Base-by-base conservation (phyloP, 1,284 basidiomycete species). In the Nidula niveotomentosa region DNA sequence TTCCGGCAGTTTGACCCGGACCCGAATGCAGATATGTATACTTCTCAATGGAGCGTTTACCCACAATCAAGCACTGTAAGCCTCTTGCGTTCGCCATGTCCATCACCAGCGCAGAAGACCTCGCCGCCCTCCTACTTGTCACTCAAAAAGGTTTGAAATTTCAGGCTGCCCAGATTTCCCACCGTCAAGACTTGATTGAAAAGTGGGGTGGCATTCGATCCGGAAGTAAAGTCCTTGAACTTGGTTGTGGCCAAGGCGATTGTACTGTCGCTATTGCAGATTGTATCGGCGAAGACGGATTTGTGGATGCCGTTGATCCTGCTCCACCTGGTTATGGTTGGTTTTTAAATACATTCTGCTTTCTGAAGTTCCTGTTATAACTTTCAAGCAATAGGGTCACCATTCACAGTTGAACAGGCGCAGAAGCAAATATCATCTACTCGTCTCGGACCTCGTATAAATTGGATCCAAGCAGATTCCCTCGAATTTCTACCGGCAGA, bases 241-340 rank as follows among this genome's bases (percentile, higher is more conserved):
- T 78, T 10, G 76, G 76, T 35, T 77, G 76, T 56, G 77, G 76
- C 1, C 76, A 77, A 52, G 77, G 77, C 9, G 76, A 78, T 54
- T 71, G 69, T 54, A 77, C 75, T 0, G 65, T 69, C n/a, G 72
- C 67, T 2, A 65, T 78, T 2, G 76, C 76, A 17, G 62, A 65
- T 76, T 12, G 76, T 64, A 0, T 62, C 68, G 17, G 61, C 70
- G 8, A 66, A 72, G 15, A 41, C 12, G 2, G 39, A 1, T 53
- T 78, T 77, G 53, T 74, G 74, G 72, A 41, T 6, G 39, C 39
- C 39, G 15, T 41, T 6, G 39, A 41, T 41, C 39, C 39, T 41
- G 39, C 39, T 41, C 39, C 39, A 13, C 12, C 15, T 13, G 39
- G 39, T 17, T 41, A 41, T 41, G 39, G 39, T 3, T 41, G 12